These are phyloP conservation scores for Rhododendron simsii DNA, from an alignment of 148 eudicot genomes.

Conservation along the genomic window DNA sequence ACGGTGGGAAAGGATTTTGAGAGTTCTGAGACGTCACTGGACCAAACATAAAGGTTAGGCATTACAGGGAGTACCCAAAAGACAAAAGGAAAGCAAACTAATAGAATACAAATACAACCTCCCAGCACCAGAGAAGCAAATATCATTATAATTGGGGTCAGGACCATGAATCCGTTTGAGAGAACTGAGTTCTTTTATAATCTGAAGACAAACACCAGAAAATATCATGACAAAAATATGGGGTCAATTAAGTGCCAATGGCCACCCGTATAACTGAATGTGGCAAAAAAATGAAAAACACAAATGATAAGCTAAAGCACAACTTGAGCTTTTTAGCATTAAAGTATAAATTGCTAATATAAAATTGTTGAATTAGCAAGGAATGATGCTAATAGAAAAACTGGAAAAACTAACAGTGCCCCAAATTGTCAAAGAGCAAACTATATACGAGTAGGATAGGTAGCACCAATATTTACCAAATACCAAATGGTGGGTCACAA, in stretches of 20 bases:
- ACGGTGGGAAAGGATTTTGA: constrained; percentile 71
- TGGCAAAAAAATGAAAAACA: not conserved
- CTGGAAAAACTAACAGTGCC: not conserved
- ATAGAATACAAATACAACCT: constrained; percentile 42
- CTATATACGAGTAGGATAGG: not conserved
- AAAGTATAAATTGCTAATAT: not conserved
- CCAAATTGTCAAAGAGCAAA: not conserved
- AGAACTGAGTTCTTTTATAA: constrained; percentile 54
- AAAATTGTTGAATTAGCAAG: not conserved
- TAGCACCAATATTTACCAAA: not conserved
- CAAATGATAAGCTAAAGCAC: not conserved
- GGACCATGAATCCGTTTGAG: constrained; percentile 76
- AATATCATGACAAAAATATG: not conserved
- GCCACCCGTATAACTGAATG: not conserved
- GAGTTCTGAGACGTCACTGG: constrained; percentile 65
- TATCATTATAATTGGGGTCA: constrained; percentile 81
- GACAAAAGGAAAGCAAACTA: constrained; percentile 2
- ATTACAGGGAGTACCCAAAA: not conserved
- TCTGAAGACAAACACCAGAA: constrained; percentile 35
- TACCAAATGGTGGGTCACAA: not conserved
- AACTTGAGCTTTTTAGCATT: not conserved
- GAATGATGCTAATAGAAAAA: not conserved
- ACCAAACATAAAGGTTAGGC: constrained; percentile 16
- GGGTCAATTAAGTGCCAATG: not conserved
- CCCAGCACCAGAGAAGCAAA: constrained; percentile 94